Evolutionary conservation across 2,329 filamentous ascomycete genomes (phyloP).

Genomic region (Trichoderma citrinoviride): DNA sequence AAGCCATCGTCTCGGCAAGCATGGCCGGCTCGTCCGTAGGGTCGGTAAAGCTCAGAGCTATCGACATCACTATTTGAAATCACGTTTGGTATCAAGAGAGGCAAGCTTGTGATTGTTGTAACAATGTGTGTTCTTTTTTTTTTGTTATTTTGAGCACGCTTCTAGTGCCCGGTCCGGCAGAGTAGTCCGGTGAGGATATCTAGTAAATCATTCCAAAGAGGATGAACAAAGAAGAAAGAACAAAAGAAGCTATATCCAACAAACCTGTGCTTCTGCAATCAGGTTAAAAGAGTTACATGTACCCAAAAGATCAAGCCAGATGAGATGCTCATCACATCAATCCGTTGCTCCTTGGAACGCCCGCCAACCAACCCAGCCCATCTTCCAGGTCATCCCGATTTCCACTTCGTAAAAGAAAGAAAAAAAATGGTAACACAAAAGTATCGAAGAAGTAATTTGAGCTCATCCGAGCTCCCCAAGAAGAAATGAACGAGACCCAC

Average conservation of each 20-base stretch:
- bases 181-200: constrained; percentile 20
- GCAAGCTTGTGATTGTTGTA: background rate
- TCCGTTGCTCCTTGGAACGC: constrained; percentile 21
- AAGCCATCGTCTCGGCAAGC: constrained; percentile 5
- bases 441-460: constrained; percentile 8
- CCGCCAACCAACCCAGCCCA: constrained; percentile 17
- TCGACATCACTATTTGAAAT: background rate
- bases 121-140: constrained; percentile 9
- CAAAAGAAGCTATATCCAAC: constrained; percentile 15
- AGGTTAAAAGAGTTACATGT: constrained; percentile 3
- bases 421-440: background rate
- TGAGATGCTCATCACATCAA: constrained; percentile 18
- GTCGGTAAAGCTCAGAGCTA: background rate
- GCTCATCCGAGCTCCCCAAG: constrained; percentile 14
- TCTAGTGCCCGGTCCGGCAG: constrained; percentile 13
- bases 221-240: constrained; percentile 1
- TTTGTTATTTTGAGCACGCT: constrained; percentile 4
- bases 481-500: constrained; percentile 19
- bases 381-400: constrained; percentile 18
- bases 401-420: constrained; percentile 2
- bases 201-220: constrained; percentile 13
- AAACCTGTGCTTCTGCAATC: constrained; percentile 11
- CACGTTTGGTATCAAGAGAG: background rate
- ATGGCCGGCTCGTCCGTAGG: constrained; percentile 5
- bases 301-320: constrained; percentile 15